Conservation (phyloP, 305 asterid species). For the Galium porrigens region DNA sequence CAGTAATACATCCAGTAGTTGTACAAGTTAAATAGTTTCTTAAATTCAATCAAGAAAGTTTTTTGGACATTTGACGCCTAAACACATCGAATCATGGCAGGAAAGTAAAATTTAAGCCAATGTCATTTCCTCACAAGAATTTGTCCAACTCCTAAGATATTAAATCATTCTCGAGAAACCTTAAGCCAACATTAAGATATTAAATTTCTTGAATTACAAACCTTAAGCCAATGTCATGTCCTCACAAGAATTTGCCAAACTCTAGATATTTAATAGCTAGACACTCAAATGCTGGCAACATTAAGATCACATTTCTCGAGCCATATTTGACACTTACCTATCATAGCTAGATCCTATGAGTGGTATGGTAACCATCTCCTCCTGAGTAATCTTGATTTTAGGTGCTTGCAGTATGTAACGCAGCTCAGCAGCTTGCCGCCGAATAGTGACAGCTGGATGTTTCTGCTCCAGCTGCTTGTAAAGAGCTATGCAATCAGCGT, state of each 20-base stretch:
- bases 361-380: constrained; percentile 97
- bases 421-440: constrained; percentile 19
- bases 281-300: not conserved
- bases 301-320: not conserved
- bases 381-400: constrained; percentile 81
- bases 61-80: constrained; percentile 4
- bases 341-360: constrained; percentile 85
- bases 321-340: constrained; percentile 32
- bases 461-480: constrained; percentile 58
- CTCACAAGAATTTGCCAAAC: not conserved
- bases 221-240: not conserved
- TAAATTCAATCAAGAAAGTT: not conserved
- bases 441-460: constrained; percentile 15
- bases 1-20: constrained; percentile 6
- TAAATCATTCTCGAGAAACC: not conserved
- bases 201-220: no score
- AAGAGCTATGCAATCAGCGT: constrained; percentile 71
- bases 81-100: not conserved
- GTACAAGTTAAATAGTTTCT: not conserved
- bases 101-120: not conserved
- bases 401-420: constrained; percentile 79
- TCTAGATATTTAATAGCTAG: not conserved
- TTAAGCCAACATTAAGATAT: not conserved
- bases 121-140: not conserved
- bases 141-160: not conserved